Percentiles rank a stretch among this genome's conserved stretches.
Conservation (phyloP, 1,139 yeast genomes). For the Saccharomyces pastorianus region DNA sequence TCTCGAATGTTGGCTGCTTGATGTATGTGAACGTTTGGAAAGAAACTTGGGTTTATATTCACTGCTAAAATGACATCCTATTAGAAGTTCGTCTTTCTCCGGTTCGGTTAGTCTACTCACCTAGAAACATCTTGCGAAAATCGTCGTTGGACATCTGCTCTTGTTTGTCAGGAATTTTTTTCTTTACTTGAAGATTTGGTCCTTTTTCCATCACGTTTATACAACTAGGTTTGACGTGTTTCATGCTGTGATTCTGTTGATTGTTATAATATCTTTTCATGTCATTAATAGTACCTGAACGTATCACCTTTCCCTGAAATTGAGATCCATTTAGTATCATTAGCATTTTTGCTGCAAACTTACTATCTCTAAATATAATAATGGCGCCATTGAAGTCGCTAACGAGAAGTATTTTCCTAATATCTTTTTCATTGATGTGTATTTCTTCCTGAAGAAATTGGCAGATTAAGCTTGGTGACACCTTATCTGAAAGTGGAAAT, state of each 20-base stretch:
- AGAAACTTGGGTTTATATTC: background rate
- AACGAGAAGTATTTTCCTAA: slow-evolving; percentile 35
- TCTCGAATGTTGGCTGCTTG: background rate
- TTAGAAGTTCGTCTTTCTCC: background rate
- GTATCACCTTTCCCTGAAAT: slow-evolving; percentile 35
- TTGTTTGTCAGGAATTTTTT: background rate
- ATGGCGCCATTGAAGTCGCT: slow-evolving; percentile 47
- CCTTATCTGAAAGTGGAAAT: slow-evolving; percentile 40
- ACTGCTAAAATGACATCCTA: background rate
- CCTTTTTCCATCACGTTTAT: background rate
- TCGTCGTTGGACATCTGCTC: slow-evolving; percentile 34
- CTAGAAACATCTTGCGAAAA: slow-evolving; percentile 35
- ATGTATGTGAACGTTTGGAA: background rate
- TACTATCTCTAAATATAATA: slow-evolving; percentile 41
- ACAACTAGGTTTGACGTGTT: background rate
- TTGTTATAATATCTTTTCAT: slow-evolving; percentile 16
- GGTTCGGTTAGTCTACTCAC: slow-evolving; percentile 10
- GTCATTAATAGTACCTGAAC: slow-evolving; percentile 37
- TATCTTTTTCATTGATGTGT: slow-evolving; percentile 31
- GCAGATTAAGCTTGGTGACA: slow-evolving; percentile 38
- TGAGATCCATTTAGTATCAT: slow-evolving; percentile 40
- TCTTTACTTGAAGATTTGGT: background rate
- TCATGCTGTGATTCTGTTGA: background rate
- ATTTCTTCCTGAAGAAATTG: slow-evolving; percentile 35
- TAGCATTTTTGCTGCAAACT: slow-evolving; percentile 51